Evolutionary conservation across 345 rosid species (phyloP), one percentile per base, ranked within the genome.

Genomic region (Luvunga scandens): DNA sequence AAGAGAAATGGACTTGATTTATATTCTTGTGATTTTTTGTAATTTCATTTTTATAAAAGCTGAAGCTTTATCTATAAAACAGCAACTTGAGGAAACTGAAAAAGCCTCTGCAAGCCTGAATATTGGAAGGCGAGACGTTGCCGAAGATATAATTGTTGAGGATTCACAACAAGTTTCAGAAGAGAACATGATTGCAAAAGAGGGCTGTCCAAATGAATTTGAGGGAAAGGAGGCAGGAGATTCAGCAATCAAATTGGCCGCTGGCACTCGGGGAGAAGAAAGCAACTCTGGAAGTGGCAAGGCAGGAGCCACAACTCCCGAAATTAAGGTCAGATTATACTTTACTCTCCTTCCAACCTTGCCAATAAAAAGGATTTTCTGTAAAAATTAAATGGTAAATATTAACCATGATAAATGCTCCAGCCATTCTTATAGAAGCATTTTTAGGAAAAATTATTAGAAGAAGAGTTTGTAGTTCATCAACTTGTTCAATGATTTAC

Each of bases 311-410:
- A 36, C 27, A 73, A 50, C 81, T 28, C 36, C 36, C 18, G 76
- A 42, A 27, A n/a, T 85, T 33, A 69, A 88, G 92, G 97, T 92
- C 60, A 83, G 87, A 10, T 16, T 65, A 78, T 66, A 70, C 56
- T 25, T 45, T 33, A 19, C 61, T 14, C 73, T 65, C 62, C 65
- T 57, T 61, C 24, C 65, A 30, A 66, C 55, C 28, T 68, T 56
- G 33, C 28, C 28, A 60, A 25, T 57, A 45, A 38, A 53, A 53
- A 21, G 7, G 70, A 33, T 48, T 75, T 75, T 68, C 59, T 18
- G 31, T 19, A 34, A 75, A 45, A 27, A 38, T 63, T 42, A 75
- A 45, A 63, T 9, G 10, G 14, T 1, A 27, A 3, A 45, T 45
- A 12, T 45, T 3, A 6, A 38, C 59, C 62, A 14, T n/a, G 36